Conservation (phyloP, 306 rosid genomes). For the Spatholobus suberectus region DNA sequence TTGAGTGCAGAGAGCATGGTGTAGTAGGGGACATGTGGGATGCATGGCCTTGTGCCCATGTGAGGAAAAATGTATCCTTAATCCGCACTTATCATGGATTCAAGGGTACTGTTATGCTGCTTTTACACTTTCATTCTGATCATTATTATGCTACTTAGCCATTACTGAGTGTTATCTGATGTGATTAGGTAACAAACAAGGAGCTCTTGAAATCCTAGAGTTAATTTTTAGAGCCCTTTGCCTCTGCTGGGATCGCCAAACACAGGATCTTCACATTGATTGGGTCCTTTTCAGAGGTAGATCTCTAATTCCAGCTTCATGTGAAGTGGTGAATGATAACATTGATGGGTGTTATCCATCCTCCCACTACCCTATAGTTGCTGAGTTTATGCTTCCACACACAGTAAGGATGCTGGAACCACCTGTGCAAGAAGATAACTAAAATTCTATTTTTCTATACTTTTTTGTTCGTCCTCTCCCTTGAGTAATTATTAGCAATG, state of each 20-base stretch:
- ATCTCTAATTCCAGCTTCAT: constrained; percentile 85
- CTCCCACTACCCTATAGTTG: constrained; percentile 84
- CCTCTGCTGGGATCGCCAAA: constrained; percentile 99
- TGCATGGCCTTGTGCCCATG: constrained; percentile 88
- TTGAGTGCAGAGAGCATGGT: constrained; percentile 82
- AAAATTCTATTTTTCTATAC: constrained; percentile 27
- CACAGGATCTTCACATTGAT: constrained; percentile 90
- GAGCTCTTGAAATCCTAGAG: constrained; percentile 84
- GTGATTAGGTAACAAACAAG: constrained; percentile 86
- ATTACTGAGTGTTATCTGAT: constrained; percentile 24
- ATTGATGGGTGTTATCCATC: constrained; percentile 89
- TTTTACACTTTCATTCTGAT: constrained; percentile 20
- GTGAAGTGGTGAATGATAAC: constrained; percentile 86
- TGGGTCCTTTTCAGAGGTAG: constrained; percentile 98
- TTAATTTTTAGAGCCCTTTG: constrained; percentile 90
- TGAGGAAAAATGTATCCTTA: constrained; percentile 85
- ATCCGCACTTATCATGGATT: constrained; percentile 94
- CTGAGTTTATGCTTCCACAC: constrained; percentile 95
- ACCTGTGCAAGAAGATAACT: constrained; percentile 59
- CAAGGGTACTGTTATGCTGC: constrained; percentile 63
- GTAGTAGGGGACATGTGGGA: constrained; percentile 98
- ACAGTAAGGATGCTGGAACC: constrained; percentile 74
- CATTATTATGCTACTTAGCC: constrained; percentile 13
- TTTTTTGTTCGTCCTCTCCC: not conserved
- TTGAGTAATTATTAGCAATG: not conserved